Evolutionary conservation across 495 filamentous ascomycete species (phyloP), one percentile per base, ranked within the genome.

Genomic region (Penicillium mononematosum): DNA sequence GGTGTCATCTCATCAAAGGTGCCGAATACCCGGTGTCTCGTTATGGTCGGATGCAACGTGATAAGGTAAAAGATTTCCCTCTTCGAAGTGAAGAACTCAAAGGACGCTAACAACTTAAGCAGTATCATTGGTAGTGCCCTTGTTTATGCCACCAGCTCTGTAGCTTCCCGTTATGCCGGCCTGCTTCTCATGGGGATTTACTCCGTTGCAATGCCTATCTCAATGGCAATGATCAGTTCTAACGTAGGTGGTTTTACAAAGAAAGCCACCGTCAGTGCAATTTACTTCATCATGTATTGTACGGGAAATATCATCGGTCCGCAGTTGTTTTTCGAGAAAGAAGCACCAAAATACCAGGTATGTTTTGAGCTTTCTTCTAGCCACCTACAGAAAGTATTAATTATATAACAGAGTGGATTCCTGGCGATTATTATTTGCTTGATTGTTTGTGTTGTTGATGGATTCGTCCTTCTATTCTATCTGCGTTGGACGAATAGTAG

Each of bases 271-370:
- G 63, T 70, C 49, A 65, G 59, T 34, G 67, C 69, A 3, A 61
- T 70, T 16, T 66, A 59, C 32, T 71, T 71, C 36, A 54, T 71
- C 16, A 55, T 63, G 45, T 71, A 82, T 59, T 83, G 78, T 53
- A 67, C 78, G 5, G 81, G 81, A 2, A 71, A 71, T 36, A 67
- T 71, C 41, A 59, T 71, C 27, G 69, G 66, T 0, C 69, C 69
- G 1, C 69, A 71, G 58, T 10, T 63, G 8, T 71, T 71, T 49
- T 62, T 61, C 16, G 45, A 58, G 36, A 51, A 39, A 2, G 63
- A 71, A 17, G 68, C 66, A 2, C 68, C 68, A 0, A 56, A 50
- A 25, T 71, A 71, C 38, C 58, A 64, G 60, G 61, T 64, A 49
- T 24, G 22, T 1, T 4, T 24, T 24, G 0, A 24, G 22, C 22